Base-by-base conservation (phyloP, 2,329 filamentous ascomycete species). In the Chrysoporthe puriensis region DNA sequence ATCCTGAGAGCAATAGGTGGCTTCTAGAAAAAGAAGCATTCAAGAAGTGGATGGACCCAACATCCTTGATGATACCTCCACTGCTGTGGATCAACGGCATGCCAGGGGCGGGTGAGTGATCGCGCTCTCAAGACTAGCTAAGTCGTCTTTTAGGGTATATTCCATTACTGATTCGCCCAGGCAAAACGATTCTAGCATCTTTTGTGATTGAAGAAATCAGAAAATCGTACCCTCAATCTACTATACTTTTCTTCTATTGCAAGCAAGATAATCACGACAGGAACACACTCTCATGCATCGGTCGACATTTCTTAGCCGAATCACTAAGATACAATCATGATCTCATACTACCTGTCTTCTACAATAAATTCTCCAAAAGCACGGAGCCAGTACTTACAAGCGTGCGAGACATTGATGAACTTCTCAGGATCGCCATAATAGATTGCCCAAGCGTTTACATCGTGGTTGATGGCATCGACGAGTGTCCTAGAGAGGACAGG, bases 391-490 rank as follows among this genome's bases (percentile, higher is more conserved):
- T 73, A 2, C 72, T 82, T 11, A 71, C 67, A 5, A 75, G 72
- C 11, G 64, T 64, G 6, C 58, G 64, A 34, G 59, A 73, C 0
- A 73, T 75, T 11, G 73, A 75, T 50, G 72, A 78, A 36, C 69
- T 81, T 46, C 68, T 82, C 7, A 66, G 72, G 21, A 70, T 72
- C 4, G 71, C 72, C 36, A 66, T 79, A 1, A 56, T 73, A 14
- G 75, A 69, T 60, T 74, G 71, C 32, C 65, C 71, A 16, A 73
- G 70, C 42, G 68, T 73, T 9, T 79, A 77, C 62, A 73, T 82
- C 14, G 70, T 83, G 3, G 70, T 82, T 52, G 81, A 83, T 71
- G 81, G 81, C 0, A 68, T 83, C 26, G 80, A 83, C 67, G 80
- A 82, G 71, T 82, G 79, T 64, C 68, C 72, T 9, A 57, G 63